Evolutionary conservation across 768 basidiomycete species (phyloP), one percentile per base, ranked within the genome.

Genomic region (Boletus edulis): DNA sequence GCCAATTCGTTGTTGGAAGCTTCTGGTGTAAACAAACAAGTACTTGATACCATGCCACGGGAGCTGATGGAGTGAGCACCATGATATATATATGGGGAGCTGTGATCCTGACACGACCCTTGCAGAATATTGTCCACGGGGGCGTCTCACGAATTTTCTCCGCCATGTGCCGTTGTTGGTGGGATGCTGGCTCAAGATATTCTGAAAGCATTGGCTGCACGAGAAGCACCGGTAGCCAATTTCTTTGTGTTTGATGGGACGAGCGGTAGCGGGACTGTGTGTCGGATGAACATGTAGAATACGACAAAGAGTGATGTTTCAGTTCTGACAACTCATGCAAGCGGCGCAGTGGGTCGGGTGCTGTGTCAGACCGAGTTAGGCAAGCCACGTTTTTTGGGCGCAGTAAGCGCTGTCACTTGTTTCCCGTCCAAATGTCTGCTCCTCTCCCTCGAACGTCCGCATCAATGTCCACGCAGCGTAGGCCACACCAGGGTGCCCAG

Each of bases 171-270:
- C 1, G 89, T 99, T 35, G 79, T 99, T 38, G 97, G 97, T 27
- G 97, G 97, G 22, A 82, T 98, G 74, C 75, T 98, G 14, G 95
- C 87, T 1, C 97, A 98, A 70, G 97, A 99, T 68, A 87, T 98
- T 49, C 77, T 99, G 39, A 94, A 97, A 69, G 85, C 92, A 0
- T 78, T 98, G 38, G 89, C 87, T 52, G 91, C 87, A 52, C 87
- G 93, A 48, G 97, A 98, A 64, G 84, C 90, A 27, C 96, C 96
- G 5, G 88, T 97, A 59, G 89, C 90, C 49, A 99, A 99, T 70
- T 87, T 97, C 58, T 87, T 95, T 59, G 79, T 84, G 5, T 94
- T 96, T 56, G 92, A 98, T 71, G 92, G 93, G 11, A 83, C 77
- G 60, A 86, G 83, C 2, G 92, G 92, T 27, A 78, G 81, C 20